Evolutionary conservation across 306 rosid species (phyloP).

Genomic region (Trichosanthes truncata): DNA sequence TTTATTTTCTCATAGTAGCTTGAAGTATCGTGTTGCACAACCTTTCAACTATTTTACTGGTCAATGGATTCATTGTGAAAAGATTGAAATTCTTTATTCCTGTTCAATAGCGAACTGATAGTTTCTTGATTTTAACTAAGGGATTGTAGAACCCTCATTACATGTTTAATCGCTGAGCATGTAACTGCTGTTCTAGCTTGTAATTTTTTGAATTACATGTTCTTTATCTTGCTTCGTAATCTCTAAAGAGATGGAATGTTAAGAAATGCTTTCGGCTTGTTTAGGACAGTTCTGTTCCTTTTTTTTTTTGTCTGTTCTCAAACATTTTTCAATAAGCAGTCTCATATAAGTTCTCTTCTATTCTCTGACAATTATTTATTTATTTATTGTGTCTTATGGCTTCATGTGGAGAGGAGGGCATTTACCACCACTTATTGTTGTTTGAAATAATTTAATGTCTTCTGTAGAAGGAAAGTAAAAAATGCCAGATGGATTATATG

Average conservation of each 20-base stretch:
- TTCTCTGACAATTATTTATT: not conserved
- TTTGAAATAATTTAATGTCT: conserved; percentile 10
- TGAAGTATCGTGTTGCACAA: not conserved
- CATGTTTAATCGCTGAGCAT: not conserved
- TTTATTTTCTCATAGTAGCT: conserved; percentile 16
- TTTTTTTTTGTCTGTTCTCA: not conserved
- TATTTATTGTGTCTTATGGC: not conserved
- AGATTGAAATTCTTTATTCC: not conserved
- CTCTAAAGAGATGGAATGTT: not conserved
- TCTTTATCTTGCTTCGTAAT: not conserved
- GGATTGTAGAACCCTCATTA: not conserved
- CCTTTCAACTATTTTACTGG: not conserved
- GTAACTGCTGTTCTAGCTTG: not conserved
- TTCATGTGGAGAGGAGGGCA: not conserved
- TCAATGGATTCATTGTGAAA: not conserved
- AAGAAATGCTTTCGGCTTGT: not conserved
- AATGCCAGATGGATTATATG: conserved; percentile 96
- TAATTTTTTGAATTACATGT: not conserved
- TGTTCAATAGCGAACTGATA: not conserved
- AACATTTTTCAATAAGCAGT: not conserved
- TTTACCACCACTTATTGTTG: not conserved
- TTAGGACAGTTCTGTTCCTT: not conserved
- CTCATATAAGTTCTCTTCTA: not conserved
- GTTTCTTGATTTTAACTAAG: not conserved
- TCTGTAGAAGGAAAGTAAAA: conserved; percentile 75